These are phyloP conservation scores for Stemphylium lycopersici DNA, from an alignment of 2,329 filamentous ascomycete species.

Conservation along the genomic window DNA sequence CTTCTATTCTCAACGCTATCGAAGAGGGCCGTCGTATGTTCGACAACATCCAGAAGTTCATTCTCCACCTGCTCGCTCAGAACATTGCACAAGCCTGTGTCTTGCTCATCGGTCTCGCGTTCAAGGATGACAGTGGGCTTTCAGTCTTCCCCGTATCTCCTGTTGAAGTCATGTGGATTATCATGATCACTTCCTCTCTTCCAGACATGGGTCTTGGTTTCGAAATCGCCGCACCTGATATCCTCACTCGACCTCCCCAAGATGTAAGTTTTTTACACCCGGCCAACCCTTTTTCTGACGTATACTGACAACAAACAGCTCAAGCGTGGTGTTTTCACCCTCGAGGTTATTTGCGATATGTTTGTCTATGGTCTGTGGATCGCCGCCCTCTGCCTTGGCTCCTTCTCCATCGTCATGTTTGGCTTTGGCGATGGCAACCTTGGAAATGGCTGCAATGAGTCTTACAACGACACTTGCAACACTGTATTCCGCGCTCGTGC, in stretches of 20 bases:
- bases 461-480: constrained; percentile 34
- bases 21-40: constrained; percentile 85
- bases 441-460: constrained; percentile 42
- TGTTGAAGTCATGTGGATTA: constrained; percentile 90
- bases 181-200: constrained; percentile 80
- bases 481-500: constrained; percentile 63
- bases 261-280: not conserved
- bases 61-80: constrained; percentile 74
- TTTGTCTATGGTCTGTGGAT: constrained; percentile 48
- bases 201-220: constrained; percentile 88
- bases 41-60: constrained; percentile 88
- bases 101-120: constrained; percentile 79
- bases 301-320: constrained; percentile 20
- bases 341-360: constrained; percentile 48
- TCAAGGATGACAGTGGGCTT: constrained; percentile 72
- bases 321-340: constrained; percentile 48
- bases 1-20: constrained; percentile 81
- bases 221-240: constrained; percentile 74
- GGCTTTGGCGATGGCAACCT: constrained; percentile 43
- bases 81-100: constrained; percentile 86
- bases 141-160: constrained; percentile 88
- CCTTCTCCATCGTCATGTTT: constrained; percentile 46
- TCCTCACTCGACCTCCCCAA: constrained; percentile 82
- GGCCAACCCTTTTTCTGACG: not conserved
- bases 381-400: constrained; percentile 36